Percentiles rank a stretch among this genome's conserved stretches.
These are phyloP conservation scores for Pilaira anomala DNA, from an alignment of 192 early-diverging fungal genomes.

Conservation along the genomic window DNA sequence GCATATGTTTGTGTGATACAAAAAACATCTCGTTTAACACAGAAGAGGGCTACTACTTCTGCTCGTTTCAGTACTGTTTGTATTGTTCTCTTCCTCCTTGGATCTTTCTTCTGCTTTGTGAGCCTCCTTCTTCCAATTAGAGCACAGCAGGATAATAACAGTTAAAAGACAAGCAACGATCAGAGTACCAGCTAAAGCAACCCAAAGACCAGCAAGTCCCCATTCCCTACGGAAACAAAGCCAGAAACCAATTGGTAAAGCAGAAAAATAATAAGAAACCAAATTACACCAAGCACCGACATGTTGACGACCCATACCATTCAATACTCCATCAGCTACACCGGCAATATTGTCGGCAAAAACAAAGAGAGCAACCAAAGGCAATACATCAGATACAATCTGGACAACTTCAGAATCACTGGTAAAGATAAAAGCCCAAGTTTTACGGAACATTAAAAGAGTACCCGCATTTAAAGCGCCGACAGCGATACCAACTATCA, in stretches of 20 bases:
- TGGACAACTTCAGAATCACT: slow-evolving; percentile 62
- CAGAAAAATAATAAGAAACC: slow-evolving; percentile 61
- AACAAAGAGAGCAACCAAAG: slow-evolving; percentile 74
- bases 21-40: no score
- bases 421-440: slow-evolving; percentile 70
- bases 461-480: slow-evolving; percentile 44
- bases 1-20: no score
- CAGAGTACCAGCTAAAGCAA: slow-evolving; percentile 40
- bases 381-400: slow-evolving; percentile 69
- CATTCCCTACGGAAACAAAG: slow-evolving; percentile 51
- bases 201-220: slow-evolving; percentile 66
- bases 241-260: slow-evolving; percentile 59
- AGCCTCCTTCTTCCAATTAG: slow-evolving; percentile 28
- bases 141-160: slow-evolving; percentile 3
- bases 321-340: slow-evolving; percentile 66
- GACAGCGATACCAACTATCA: slow-evolving; percentile 47
- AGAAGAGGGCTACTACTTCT: no score
- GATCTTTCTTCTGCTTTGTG: slow-evolving; percentile 9
- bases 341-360: slow-evolving; percentile 61
- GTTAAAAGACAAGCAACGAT: slow-evolving; percentile 34
- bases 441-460: slow-evolving; percentile 48
- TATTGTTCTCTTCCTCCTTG: slow-evolving; percentile 9
- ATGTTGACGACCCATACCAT: slow-evolving; percentile 76
- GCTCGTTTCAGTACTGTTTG: no score
- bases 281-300: slow-evolving; percentile 57